Conservation (phyloP, 768 basidiomycete species). For the Lactarius sanguifluus region DNA sequence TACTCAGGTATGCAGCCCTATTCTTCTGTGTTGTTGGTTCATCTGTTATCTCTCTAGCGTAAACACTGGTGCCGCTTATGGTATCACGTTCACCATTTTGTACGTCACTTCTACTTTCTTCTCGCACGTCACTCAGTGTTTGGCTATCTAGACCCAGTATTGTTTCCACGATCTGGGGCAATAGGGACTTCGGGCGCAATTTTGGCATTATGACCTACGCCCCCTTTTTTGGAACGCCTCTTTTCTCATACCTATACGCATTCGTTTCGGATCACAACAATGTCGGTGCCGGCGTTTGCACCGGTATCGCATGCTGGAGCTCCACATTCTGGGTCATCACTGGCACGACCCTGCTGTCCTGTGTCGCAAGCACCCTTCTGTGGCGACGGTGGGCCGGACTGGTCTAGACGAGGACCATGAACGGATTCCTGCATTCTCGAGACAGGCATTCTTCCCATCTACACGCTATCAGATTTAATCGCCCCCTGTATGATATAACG, state of each 20-base stretch:
- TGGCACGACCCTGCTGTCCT: slow-evolving; percentile 44
- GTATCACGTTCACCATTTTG: slow-evolving; percentile 69
- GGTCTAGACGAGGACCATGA: slow-evolving; percentile 40
- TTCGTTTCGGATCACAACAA: slow-evolving; percentile 55
- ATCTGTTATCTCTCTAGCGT: slow-evolving; percentile 42
- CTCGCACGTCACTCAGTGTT: slow-evolving; percentile 12
- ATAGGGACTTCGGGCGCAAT: slow-evolving; percentile 68
- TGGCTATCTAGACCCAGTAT: slow-evolving; percentile 59
- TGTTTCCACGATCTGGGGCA: slow-evolving; percentile 70
- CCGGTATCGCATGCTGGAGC: slow-evolving; percentile 62
- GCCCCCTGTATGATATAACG: neutral
- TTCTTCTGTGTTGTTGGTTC: slow-evolving; percentile 14
- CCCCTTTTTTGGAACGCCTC: slow-evolving; percentile 69
- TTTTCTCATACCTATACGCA: slow-evolving; percentile 81
- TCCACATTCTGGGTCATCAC: slow-evolving; percentile 60
- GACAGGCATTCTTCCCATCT: neutral
- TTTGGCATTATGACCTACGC: slow-evolving; percentile 74
- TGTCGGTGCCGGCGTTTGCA: slow-evolving; percentile 48
- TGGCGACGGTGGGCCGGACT: slow-evolving; percentile 65
- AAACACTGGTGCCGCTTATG: slow-evolving; percentile 68
- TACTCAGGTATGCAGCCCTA: slow-evolving; percentile 53
- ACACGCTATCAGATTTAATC: neutral
- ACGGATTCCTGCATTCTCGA: neutral
- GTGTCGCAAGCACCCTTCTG: slow-evolving; percentile 44
- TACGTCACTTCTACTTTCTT: slow-evolving; percentile 39